These are phyloP conservation scores for Crithidia thermophila DNA, from an alignment of 208 protist species.

Conservation along the genomic window DNA sequence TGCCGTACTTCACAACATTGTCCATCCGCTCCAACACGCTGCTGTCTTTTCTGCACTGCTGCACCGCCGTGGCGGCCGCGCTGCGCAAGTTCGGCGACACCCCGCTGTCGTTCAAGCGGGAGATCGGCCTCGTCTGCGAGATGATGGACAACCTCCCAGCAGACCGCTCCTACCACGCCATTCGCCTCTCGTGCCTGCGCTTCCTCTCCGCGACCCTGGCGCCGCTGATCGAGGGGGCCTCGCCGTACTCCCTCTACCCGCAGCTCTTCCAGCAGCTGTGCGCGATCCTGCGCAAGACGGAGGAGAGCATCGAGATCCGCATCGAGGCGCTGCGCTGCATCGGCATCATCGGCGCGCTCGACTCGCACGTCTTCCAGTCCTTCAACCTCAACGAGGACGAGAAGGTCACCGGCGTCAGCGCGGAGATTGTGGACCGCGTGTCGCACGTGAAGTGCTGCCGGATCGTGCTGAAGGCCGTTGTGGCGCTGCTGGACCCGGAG, in stretches of 20 bases:
- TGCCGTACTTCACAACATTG: slow-evolving; percentile 53
- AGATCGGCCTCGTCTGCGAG: slow-evolving; percentile 59
- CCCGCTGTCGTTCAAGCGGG: slow-evolving; percentile 49
- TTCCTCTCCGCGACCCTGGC: slow-evolving; percentile 73
- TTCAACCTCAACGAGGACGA: slow-evolving; percentile 42
- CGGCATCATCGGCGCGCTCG: slow-evolving; percentile 79
- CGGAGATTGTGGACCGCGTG: slow-evolving; percentile 39
- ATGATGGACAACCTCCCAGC: slow-evolving; percentile 65
- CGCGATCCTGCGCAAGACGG: slow-evolving; percentile 56
- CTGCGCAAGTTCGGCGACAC: slow-evolving; percentile 57
- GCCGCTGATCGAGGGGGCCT: slow-evolving; percentile 61
- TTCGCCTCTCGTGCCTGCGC: slow-evolving; percentile 70
- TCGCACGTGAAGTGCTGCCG: slow-evolving; percentile 79
- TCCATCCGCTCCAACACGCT: slow-evolving; percentile 49
- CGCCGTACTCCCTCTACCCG: slow-evolving; percentile 75
- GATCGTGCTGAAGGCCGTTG: slow-evolving; percentile 63
- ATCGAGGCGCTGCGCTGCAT: slow-evolving; percentile 81
- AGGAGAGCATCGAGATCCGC: slow-evolving; percentile 76
- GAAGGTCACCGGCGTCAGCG: slow-evolving; percentile 24
- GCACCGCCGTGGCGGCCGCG: slow-evolving; percentile 69
- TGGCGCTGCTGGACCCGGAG: slow-evolving; percentile 56
- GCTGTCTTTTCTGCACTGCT: slow-evolving; percentile 71
- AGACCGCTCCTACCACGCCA: slow-evolving; percentile 52
- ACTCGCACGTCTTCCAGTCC: slow-evolving; percentile 77
- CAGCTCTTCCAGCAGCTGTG: slow-evolving; percentile 72